Percentiles rank a stretch among this genome's conserved stretches.
These are phyloP conservation scores for Lachnellula occidentalis DNA, from an alignment of 2,329 filamentous ascomycete species.

Conservation along the genomic window DNA sequence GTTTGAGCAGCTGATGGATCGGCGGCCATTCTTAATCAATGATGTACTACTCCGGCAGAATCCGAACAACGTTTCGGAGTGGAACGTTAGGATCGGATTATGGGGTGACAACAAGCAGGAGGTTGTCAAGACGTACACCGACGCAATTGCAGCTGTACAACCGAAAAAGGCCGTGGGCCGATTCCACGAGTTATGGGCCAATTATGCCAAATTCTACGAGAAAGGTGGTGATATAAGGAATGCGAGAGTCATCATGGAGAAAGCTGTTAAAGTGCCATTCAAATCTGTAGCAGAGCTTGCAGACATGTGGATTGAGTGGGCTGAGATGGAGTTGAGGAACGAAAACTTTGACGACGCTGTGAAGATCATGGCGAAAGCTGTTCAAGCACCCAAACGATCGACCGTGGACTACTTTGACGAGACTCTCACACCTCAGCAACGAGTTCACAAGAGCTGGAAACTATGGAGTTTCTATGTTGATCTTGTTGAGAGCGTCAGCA, in stretches of 20 bases:
- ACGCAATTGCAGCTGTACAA: conserved; percentile 86
- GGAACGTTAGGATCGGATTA: conserved; percentile 92
- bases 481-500: conserved; percentile 88
- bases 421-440: conserved; percentile 84
- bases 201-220: conserved; percentile 97
- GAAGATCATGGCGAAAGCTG: conserved; percentile 93
- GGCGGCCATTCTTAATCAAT: conserved; percentile 90
- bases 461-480: conserved; percentile 99
- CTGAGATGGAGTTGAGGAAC: conserved; percentile 92
- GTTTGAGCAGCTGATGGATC: conserved; percentile 97
- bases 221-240: conserved; percentile 76
- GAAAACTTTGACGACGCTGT: conserved; percentile 95
- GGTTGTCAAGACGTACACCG: conserved; percentile 88
- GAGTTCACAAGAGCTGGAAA: conserved; percentile 99
- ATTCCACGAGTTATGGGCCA: conserved; percentile 92
- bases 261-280: conserved; percentile 95
- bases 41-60: conserved; percentile 94
- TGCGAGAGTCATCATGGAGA: conserved; percentile 91
- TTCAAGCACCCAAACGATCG: conserved; percentile 94
- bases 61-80: conserved; percentile 91
- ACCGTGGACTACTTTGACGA: conserved; percentile 99
- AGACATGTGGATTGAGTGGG: conserved; percentile 99
- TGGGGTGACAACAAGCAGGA: conserved; percentile 93
- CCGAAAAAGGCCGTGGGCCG: conserved; percentile 91
- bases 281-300: conserved; percentile 95